Conservation (phyloP, 768 basidiomycete species). For the Chlorophyllum brunneum region DNA sequence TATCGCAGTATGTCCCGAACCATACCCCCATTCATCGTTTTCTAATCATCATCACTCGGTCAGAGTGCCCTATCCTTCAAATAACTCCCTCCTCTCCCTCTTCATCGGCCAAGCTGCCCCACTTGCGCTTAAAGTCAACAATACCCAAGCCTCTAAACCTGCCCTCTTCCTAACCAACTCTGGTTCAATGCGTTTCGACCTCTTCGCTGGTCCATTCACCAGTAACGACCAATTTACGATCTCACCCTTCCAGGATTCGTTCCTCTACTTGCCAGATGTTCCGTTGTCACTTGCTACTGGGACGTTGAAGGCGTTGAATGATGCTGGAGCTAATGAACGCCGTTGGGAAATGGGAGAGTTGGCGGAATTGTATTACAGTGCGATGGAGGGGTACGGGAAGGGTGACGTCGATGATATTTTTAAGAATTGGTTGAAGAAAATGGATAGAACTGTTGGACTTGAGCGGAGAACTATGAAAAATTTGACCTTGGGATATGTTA, state of each 20-base stretch:
- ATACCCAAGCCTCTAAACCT: slow-evolving; percentile 54
- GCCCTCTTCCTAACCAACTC: slow-evolving; percentile 65
- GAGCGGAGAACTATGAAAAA: slow-evolving; percentile 42
- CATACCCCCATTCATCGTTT: not conserved
- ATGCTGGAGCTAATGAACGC: slow-evolving; percentile 35
- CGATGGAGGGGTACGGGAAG: slow-evolving; percentile 34
- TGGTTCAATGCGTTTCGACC: slow-evolving; percentile 60
- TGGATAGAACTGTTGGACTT: slow-evolving; percentile 37
- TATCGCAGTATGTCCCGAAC: slow-evolving; percentile 43
- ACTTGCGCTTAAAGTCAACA: slow-evolving; percentile 55
- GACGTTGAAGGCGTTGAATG: slow-evolving; percentile 52
- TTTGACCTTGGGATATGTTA: slow-evolving; percentile 73
- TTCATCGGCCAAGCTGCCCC: slow-evolving; percentile 55
- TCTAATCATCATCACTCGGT: not conserved
- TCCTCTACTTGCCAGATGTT: slow-evolving; percentile 59
- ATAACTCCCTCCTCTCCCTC: slow-evolving; percentile 55
- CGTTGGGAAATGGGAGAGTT: slow-evolving; percentile 21
- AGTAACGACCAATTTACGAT: slow-evolving; percentile 79
- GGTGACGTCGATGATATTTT: slow-evolving; percentile 52
- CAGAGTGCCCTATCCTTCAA: slow-evolving; percentile 62
- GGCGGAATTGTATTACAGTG: slow-evolving; percentile 30
- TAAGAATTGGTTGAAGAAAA: slow-evolving; percentile 54
- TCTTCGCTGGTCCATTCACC: slow-evolving; percentile 68
- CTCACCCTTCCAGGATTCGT: slow-evolving; percentile 63
- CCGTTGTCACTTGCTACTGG: slow-evolving; percentile 44